Evolutionary conservation across 73 alveolate genomes (phyloP), one percentile per base, ranked within the genome.

Genomic region (Paramecium bursaria): DNA sequence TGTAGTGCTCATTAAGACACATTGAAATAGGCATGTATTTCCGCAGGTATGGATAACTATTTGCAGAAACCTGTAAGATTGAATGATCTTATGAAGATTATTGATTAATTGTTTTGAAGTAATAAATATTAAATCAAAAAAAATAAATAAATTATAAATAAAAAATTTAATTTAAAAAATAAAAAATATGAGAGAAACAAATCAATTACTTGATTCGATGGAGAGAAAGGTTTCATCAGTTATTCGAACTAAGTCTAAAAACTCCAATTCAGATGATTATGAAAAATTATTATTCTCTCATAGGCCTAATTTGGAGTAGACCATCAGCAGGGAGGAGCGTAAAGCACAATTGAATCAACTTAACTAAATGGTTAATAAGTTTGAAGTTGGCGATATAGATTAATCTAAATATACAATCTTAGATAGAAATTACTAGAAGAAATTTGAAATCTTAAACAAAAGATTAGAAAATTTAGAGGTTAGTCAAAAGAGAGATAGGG

Each of bases 111-210:
- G 31, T 55, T 29, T 55, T 53, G 25, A n/a, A n/a, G n/a, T n/a
- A n/a, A n/a, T n/a, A n/a, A n/a, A n/a, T n/a, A n/a, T n/a, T n/a
- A n/a, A n/a, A n/a, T n/a, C n/a, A n/a, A n/a, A n/a, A n/a, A n/a
- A n/a, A n/a, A n/a, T n/a, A n/a, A n/a, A n/a, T n/a, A n/a, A n/a
- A n/a, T n/a, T n/a, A n/a, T n/a, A n/a, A n/a, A n/a, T n/a, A n/a
- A n/a, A n/a, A n/a, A 55, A 25, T 55, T 10, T 25, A 26, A 31
- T 55, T 30, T 14, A 2, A 25, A 17, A 14, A 29, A 55, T 25
- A n/a, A 55, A n/a, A 25, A 67, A n/a, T n/a, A n/a, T 67, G 82
- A 39, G 21, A 39, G 44, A 67, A 67, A 67, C 82, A 21, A 53
- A 67, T 42, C 22, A 67, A 42, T 42, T 67, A 67, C 55, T 67